Conservation (phyloP, 2,329 filamentous ascomycete genomes). For the Talaromyces pinophilus region DNA sequence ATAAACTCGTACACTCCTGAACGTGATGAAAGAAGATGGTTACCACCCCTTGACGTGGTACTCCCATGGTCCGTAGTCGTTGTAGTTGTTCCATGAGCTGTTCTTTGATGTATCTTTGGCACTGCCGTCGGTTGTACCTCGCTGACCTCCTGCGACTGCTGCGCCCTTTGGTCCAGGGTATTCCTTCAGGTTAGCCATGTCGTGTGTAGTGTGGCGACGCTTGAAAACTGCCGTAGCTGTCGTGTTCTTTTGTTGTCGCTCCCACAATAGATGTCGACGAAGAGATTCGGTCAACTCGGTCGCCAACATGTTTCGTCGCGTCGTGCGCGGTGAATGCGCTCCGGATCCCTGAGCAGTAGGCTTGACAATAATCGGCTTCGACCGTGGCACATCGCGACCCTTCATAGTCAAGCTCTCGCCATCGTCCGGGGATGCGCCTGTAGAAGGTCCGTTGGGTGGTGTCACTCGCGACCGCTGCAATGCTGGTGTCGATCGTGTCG, state of each 20-base stretch:
- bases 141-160: slow-evolving; percentile 48
- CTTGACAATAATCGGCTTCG: slow-evolving; percentile 78
- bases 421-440: slow-evolving; percentile 60
- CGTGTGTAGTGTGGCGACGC: slow-evolving; percentile 84
- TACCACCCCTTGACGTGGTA: slow-evolving; percentile 89
- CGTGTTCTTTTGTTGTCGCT: slow-evolving; percentile 89
- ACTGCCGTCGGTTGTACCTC: slow-evolving; percentile 41
- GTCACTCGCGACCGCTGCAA: slow-evolving; percentile 59
- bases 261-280: slow-evolving; percentile 87
- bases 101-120: slow-evolving; percentile 64
- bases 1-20: slow-evolving; percentile 13
- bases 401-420: slow-evolving; percentile 64
- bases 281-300: slow-evolving; percentile 93
- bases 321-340: slow-evolving; percentile 86
- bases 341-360: slow-evolving; percentile 69
- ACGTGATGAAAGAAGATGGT: slow-evolving; percentile 5
- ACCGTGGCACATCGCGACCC: slow-evolving; percentile 65
- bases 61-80: slow-evolving; percentile 77
- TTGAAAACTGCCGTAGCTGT: slow-evolving; percentile 87
- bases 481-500: slow-evolving; percentile 50
- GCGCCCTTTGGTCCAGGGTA: slow-evolving; percentile 65
- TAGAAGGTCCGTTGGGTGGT: slow-evolving; percentile 68
- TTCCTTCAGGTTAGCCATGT: slow-evolving; percentile 83
- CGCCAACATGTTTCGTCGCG: slow-evolving; percentile 90
- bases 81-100: slow-evolving; percentile 82